Evolutionary conservation across 352 stramenopile genomes (phyloP), one percentile per base, ranked within the genome.

Genomic region (Phytophthora nicotianae): DNA sequence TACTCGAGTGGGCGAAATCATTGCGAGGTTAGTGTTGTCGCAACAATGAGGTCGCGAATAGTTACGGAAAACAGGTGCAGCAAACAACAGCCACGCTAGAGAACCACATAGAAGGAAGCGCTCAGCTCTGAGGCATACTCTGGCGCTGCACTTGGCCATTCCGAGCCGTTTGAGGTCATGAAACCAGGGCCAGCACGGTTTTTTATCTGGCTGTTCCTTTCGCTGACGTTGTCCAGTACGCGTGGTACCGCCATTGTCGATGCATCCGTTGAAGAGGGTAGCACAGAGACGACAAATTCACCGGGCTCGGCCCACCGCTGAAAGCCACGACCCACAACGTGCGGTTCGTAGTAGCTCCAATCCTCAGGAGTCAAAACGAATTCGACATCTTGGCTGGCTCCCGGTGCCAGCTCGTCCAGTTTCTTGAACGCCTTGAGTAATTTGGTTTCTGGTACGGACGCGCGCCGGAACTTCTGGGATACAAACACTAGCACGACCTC

Each of bases 401-500:
- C 72, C 5, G 63, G 54, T 0, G 73, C 32, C 5, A 65, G 38
- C 10, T 88, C 57, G 4, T 72, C 60, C 33, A 94, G 60, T 72
- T 93, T 94, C 38, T 74, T 50, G 58, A 94, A 93, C 11, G 75
- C 68, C 68, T 89, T 91, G 23, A 96, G 81, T 61, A 92, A 56
- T 56, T 93, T 94, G 48, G 72, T 72, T 57, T 92, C 83, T 0
- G 87, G 87, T 4, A 87, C 74, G 21, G 80, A 70, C 10, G 65
- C 70, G 14, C 72, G 50, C 9, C 86, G 72, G 57, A 72, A 83
- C 17, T 75, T 68, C 48, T 95, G 75, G 2, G 78, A 58, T 17
- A 90, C 55, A 46, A 93, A 93, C 1, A 96, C 67, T 54, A 97
- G 51, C 8, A 97, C 76, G 16, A 77, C 74, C 21, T 96, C 84